Conservation (phyloP, 2,329 filamentous ascomycete species). For the Stemphylium vesicarium region DNA sequence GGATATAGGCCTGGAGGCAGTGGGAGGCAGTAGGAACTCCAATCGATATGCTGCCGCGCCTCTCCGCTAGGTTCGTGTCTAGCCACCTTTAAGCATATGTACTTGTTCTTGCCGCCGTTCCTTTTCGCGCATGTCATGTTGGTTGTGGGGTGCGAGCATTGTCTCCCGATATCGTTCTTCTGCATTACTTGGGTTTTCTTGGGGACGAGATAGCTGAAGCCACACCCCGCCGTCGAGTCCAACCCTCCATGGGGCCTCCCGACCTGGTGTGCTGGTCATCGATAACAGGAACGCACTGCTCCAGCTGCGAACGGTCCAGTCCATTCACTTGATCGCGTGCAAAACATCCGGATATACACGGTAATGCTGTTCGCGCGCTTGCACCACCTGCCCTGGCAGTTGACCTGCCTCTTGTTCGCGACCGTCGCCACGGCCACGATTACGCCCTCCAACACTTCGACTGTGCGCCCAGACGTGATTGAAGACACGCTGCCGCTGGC, state of each 20-base stretch:
- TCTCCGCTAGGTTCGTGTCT: not conserved
- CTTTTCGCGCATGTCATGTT: constrained; percentile 5
- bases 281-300: constrained; percentile 18
- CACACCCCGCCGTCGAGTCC: constrained; percentile 12
- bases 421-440: constrained; percentile 29
- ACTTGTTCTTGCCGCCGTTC: not conserved
- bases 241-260: constrained; percentile 8
- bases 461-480: constrained; percentile 12
- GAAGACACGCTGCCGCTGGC: constrained; percentile 28
- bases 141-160: not conserved
- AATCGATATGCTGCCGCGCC: constrained; percentile 11
- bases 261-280: constrained; percentile 15
- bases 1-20: not conserved
- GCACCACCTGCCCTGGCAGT: constrained; percentile 26
- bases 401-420: constrained; percentile 32
- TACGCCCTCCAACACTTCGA: constrained; percentile 34
- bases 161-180: not conserved
- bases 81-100: not conserved
- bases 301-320: not conserved
- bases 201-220: constrained; percentile 4
- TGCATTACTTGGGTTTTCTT: not conserved
- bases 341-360: not conserved
- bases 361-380: constrained; percentile 25
- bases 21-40: not conserved
- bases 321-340: not conserved